A percentile compares a stretch with the other conserved stretches of the same genome.
phyloP scores from a whole-genome alignment of 164 flowering plant genomes.

The Liriodendron chinense region DNA sequence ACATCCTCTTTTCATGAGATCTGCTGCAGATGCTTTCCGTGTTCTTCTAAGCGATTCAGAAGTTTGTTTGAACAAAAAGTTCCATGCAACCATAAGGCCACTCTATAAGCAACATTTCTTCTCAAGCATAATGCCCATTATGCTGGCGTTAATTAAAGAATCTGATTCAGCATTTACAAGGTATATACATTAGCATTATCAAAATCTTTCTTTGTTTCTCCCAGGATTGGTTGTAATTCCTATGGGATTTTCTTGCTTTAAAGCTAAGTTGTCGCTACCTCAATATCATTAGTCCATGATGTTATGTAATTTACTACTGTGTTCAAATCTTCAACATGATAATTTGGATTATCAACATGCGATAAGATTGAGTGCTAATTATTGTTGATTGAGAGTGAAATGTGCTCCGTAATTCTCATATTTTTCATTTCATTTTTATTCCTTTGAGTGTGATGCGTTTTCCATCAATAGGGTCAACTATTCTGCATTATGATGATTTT shows the following conservation, averaged over 20 bases:
- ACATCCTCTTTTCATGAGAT: constrained; percentile 31
- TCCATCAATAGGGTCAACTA: no score
- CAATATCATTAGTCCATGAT: not conserved
- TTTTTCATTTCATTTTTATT: no score
- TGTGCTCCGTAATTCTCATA: no score
- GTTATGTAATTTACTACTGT: not conserved
- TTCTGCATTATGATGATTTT: no score
- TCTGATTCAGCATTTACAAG: constrained; percentile 45
- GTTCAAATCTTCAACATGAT: no score
- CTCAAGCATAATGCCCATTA: constrained; percentile 64
- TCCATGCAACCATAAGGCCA: constrained; percentile 76
- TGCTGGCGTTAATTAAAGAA: constrained; percentile 48
- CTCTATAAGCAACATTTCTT: constrained; percentile 90
- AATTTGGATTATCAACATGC: no score
- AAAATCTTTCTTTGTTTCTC: not conserved
- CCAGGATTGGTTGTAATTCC: not conserved
- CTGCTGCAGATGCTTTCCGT: constrained; percentile 81
- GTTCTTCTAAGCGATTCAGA: constrained; percentile 76
- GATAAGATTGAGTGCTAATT: no score
- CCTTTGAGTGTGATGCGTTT: no score
- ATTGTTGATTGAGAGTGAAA: no score
- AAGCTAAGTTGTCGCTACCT: not conserved
- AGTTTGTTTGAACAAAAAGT: constrained; percentile 63
- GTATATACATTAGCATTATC: constrained; percentile 23
- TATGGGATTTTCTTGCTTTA: not conserved